These are phyloP conservation scores for Penicillium macrosclerotiorum DNA, from an alignment of 495 filamentous ascomycete species.

Conservation along the genomic window DNA sequence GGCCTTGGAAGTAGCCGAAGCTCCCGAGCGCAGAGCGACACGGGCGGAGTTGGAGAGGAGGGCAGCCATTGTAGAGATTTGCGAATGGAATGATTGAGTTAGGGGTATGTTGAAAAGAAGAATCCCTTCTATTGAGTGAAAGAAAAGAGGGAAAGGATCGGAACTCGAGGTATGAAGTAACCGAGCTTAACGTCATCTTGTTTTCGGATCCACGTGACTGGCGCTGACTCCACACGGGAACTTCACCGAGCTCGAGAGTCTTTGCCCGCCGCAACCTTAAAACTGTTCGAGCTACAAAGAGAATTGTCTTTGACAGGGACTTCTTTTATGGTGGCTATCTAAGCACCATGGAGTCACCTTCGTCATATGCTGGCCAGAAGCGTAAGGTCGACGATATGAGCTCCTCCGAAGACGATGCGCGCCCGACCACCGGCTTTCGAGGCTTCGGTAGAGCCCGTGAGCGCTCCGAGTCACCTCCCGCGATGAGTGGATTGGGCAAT, in stretches of 20 bases:
- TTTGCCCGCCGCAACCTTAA: conserved; percentile 2
- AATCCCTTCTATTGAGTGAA: conserved; percentile 1
- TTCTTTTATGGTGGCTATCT: conserved; percentile 2
- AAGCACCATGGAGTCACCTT: conserved; percentile 33
- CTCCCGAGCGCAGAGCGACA: conserved; percentile 52
- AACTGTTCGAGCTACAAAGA: conserved; percentile 3
- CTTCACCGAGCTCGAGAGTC: conserved; percentile 20
- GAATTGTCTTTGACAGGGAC: not conserved
- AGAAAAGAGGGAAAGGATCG: conserved; percentile 12
- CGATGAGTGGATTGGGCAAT: conserved; percentile 35
- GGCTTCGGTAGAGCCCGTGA: conserved; percentile 38
- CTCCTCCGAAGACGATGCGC: conserved; percentile 39
- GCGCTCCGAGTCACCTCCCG: conserved; percentile 42
- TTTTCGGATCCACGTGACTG: conserved; percentile 23
- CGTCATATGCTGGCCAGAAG: conserved; percentile 38
- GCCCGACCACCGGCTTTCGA: conserved; percentile 35
- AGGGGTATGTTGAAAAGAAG: not conserved
- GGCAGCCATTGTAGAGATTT: conserved; percentile 50
- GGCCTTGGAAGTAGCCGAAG: conserved; percentile 49
- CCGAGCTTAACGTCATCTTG: conserved; percentile 33
- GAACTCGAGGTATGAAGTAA: conserved; percentile 28
- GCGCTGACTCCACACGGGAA: conserved; percentile 23
- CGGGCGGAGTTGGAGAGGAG: conserved; percentile 55
- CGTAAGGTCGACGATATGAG: conserved; percentile 45
- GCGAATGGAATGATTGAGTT: not conserved